Evolutionary conservation across 257 asterid species (phyloP), one percentile per base, ranked within the genome.

Genomic region (Nicotiana noctiflora): DNA sequence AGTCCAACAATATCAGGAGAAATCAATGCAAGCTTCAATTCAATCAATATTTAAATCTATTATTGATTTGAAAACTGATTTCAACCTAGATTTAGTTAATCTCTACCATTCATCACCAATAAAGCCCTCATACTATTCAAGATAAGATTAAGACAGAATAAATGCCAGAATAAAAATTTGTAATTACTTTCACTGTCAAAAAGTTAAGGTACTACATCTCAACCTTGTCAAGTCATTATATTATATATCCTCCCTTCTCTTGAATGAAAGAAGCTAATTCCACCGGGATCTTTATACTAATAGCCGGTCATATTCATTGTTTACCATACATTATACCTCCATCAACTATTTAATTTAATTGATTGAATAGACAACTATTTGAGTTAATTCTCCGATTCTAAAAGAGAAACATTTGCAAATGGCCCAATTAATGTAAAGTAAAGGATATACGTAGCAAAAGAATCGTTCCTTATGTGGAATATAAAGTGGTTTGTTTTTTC

Each of bases 201-300:
- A 70, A 70, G 59, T 6, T 44, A 44, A 44, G 34, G 57, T 70
- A 3, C 57, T 70, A 70, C 7, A 70, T 70, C 77, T 70, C 57
- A 19, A 70, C 34, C 77, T 70, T 70, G 57, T 44, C 77, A 40
- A 70, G 57, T 70, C 77, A 70, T 67, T 65, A n/a, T n/a, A n/a
- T n/a, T n/a, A 32, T 65, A n/a, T 29, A 64, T 65, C 11, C 74
- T 15, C 14, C 49, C 27, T 34, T n/a, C 13, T 44, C 19, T 19
- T 44, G 34, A 70, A 70, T 12, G 18, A 68, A 40, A 40, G 29
- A 70, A 21, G 1, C 10, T 8, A 44, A 44, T n/a, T 32, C 49
- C 49, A 37, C 7, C 40, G 0, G 7, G 0, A 34, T 34, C 5
- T 34, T 27, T 27, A 1, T 34, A 34, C 1, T 5, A 34, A 34